Conservation (phyloP, 495 filamentous ascomycete genomes). For the Aspergillus nanangensis region DNA sequence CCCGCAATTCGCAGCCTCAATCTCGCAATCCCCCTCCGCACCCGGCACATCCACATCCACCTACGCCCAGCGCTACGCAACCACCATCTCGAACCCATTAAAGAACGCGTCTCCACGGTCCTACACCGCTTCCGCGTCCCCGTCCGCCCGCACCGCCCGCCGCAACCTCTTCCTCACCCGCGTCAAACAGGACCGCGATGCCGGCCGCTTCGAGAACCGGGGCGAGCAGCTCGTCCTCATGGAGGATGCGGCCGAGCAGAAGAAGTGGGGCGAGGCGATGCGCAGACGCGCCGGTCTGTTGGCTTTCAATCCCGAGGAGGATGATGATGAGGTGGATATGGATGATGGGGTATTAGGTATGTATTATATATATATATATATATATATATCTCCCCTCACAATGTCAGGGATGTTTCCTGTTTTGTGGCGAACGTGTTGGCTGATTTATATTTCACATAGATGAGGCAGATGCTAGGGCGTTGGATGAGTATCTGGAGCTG, state of each 20-base stretch:
- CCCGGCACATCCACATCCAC: slow-evolving; percentile 3
- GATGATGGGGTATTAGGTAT: too few relatives aligned
- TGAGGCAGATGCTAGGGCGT: slow-evolving; percentile 28
- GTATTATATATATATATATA: too few relatives aligned
- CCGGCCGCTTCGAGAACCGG: slow-evolving; percentile 60
- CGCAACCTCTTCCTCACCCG: slow-evolving; percentile 69
- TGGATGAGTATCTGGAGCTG: slow-evolving; percentile 31
- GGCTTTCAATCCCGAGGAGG: background rate
- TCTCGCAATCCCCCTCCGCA: background rate
- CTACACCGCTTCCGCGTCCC: slow-evolving; percentile 10
- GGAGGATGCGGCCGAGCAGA: slow-evolving; percentile 44
- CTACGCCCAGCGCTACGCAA: slow-evolving; percentile 27
- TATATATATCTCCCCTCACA: too few relatives aligned
- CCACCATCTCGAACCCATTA: slow-evolving; percentile 25
- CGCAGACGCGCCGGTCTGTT: slow-evolving; percentile 22
- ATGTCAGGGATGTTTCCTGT: background rate
- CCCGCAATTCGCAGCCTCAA: slow-evolving; percentile 7
- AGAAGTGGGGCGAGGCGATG: slow-evolving; percentile 47
- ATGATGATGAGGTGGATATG: slow-evolving; percentile 21
- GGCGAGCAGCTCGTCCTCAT: slow-evolving; percentile 68
- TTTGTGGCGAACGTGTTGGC: background rate
- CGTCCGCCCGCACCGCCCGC: slow-evolving; percentile 27
- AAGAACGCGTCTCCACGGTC: slow-evolving; percentile 12
- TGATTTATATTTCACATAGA: slow-evolving; percentile 6
- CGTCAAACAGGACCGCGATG: slow-evolving; percentile 67